These are phyloP conservation scores for Ophiostoma perfectum DNA, from an alignment of 2,329 filamentous ascomycete species.

Conservation along the genomic window DNA sequence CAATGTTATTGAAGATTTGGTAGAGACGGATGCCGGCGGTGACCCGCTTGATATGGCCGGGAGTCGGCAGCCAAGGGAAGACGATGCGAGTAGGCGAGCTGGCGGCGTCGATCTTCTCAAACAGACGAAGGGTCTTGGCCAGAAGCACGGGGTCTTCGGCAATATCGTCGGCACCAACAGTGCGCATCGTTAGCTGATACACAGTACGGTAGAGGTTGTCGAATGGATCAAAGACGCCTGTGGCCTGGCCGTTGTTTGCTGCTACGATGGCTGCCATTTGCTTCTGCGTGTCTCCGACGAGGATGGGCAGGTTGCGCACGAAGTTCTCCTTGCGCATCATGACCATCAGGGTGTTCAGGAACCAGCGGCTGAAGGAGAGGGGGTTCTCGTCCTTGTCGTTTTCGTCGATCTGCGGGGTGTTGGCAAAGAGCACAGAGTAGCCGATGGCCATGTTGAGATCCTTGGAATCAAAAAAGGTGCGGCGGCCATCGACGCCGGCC, in stretches of 20 bases:
- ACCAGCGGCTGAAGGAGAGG: constrained; percentile 29
- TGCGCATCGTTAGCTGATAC: constrained; percentile 54
- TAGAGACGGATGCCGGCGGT: constrained; percentile 45
- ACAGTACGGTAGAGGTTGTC: constrained; percentile 48
- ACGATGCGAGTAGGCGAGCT: constrained; percentile 44
- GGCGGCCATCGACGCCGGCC: constrained; percentile 39
- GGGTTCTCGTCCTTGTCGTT: not conserved
- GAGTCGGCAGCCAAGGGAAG: constrained; percentile 48
- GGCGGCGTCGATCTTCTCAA: constrained; percentile 43
- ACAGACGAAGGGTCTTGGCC: constrained; percentile 40
- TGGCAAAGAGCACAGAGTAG: constrained; percentile 33
- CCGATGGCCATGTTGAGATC: constrained; percentile 42
- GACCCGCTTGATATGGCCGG: constrained; percentile 39
- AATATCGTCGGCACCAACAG: constrained; percentile 49
- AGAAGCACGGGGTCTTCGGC: constrained; percentile 42
- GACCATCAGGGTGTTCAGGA: constrained; percentile 32
- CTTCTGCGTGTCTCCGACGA: constrained; percentile 41
- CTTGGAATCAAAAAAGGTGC: constrained; percentile 43
- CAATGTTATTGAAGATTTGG: constrained; percentile 43
- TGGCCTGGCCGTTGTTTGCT: constrained; percentile 24
- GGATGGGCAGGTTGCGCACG: constrained; percentile 35
- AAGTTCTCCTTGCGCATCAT: constrained; percentile 39
- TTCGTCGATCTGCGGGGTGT: constrained; percentile 29
- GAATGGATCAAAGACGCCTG: constrained; percentile 47
- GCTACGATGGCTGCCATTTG: constrained; percentile 37